A percentile compares a stretch with the other conserved stretches of the same genome.
Conservation (phyloP, 495 filamentous ascomycete species). For the Hyaloscypha finlandica region DNA sequence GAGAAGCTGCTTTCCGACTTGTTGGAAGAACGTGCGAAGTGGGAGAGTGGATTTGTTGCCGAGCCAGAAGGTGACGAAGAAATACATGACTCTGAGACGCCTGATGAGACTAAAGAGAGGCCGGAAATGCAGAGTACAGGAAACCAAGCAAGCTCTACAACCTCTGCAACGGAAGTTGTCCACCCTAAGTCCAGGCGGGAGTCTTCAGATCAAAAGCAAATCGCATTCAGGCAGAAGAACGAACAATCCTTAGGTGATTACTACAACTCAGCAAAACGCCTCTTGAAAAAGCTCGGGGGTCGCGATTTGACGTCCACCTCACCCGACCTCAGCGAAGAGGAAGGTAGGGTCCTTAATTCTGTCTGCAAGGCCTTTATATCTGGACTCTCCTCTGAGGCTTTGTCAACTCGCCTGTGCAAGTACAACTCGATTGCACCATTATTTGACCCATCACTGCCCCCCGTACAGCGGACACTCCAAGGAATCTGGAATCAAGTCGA, state of each 20-base stretch:
- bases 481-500: conserved; percentile 51
- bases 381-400: conserved; percentile 44
- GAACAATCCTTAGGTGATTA: conserved; percentile 42
- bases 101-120: conserved; percentile 23
- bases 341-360: conserved; percentile 46
- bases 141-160: neutral
- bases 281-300: conserved; percentile 47
- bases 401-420: conserved; percentile 41
- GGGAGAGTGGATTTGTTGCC: conserved; percentile 50
- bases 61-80: conserved; percentile 41
- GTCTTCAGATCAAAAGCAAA: conserved; percentile 36
- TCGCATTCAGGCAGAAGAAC: conserved; percentile 41
- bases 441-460: conserved; percentile 27
- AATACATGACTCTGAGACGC: conserved; percentile 30
- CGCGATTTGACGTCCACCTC: conserved; percentile 46
- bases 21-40: conserved; percentile 57
- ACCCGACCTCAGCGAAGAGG: conserved; percentile 37
- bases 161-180: neutral
- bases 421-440: conserved; percentile 42
- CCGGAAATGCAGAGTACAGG: neutral
- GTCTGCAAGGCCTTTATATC: conserved; percentile 49
- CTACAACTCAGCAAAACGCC: conserved; percentile 44
- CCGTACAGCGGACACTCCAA: conserved; percentile 42
- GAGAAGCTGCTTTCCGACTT: conserved; percentile 51
- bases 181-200: neutral